Base-by-base conservation (phyloP, 1,284 basidiomycete species). In the Leccinum fallax region DNA sequence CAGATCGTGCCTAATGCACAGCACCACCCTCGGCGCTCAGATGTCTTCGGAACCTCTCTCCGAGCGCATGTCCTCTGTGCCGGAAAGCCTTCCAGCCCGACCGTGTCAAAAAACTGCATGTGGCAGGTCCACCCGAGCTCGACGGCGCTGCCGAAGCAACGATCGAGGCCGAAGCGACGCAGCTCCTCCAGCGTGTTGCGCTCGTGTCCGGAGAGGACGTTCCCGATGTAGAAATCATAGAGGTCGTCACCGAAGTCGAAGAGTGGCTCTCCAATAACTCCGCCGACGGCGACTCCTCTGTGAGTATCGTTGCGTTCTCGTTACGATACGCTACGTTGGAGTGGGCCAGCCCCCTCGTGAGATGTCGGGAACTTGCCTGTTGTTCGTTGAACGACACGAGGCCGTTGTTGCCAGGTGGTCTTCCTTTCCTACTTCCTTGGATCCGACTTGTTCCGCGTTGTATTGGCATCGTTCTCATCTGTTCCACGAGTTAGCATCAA, bases 11-110 rank as follows among this genome's bases (percentile, higher is more conserved):
- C 55, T 48, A 53, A 57, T 56, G 16, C 61, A 38, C 43, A 46
- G 43, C 43, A 46, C 63, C 60, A 30, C 38, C 13, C 24, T 59
- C 53, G 55, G 4, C 38, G 4, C 55, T 2, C 49, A 85, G 85
- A 63, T 87, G 86, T 69, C 78, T 88, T 54, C 73, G 74, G 61
- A 76, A 76, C 34, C 77, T 85, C 64, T 71, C 74, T 52, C 84
- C 85, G 55, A 78, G 78, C 28, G 77, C 78, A 55, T 90, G 88
- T 63, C 88, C 88, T 9, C 79, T 90, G 51, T 90, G 88, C 71
- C 83, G 88, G 64, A 86, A 84, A 69, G 59, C 78, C 0, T 90
- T 84, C 73, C 69, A 78, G 43, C 76, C 78, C 19, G 80, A 82
- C 58, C 80, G 83, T 61, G 75, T 84, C 68, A 87, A 86, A 73